Evolutionary conservation across 1,284 basidiomycete species (phyloP).

Genomic region (Amylostereum chailletii): DNA sequence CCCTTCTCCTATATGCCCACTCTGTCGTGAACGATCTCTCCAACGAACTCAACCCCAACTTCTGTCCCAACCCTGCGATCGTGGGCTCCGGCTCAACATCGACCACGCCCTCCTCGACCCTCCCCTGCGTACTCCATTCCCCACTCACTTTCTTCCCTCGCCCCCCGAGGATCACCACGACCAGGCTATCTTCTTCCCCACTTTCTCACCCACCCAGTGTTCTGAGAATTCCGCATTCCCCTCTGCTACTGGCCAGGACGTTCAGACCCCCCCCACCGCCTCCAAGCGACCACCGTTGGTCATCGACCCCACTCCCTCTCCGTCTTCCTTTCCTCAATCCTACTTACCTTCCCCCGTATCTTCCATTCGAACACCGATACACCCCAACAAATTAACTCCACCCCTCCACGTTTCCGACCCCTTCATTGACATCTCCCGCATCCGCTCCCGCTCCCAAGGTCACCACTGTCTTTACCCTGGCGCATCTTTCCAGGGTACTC

Average conservation of each 20-base stretch:
- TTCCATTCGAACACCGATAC: conserved; percentile 12
- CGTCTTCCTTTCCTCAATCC: no score
- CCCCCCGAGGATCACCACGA: neutral
- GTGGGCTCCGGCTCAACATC: conserved; percentile 10
- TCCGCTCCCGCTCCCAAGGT: conserved; percentile 64
- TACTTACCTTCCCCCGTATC: neutral
- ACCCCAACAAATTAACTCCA: conserved; percentile 1
- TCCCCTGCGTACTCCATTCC: neutral
- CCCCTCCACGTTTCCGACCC: conserved; percentile 31
- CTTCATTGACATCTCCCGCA: conserved; percentile 62
- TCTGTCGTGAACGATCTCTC: conserved; percentile 23
- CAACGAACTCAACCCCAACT: neutral
- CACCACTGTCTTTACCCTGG: conserved; percentile 80
- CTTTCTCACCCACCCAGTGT: neutral
- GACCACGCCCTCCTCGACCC: conserved; percentile 5
- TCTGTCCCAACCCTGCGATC: neutral
- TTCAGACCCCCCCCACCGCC: conserved; percentile 6
- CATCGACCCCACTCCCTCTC: no score
- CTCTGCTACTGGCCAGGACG: conserved; percentile 1
- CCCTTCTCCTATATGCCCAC: conserved; percentile 24
- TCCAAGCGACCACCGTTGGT: neutral
- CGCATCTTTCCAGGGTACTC: conserved; percentile 69
- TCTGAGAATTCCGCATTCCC: conserved; percentile 1
- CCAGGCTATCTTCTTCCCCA: conserved; percentile 1
- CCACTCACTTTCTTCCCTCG: neutral